phyloP scores from a whole-genome alignment of 2,329 filamentous ascomycete genomes.

The Biscogniauxia mediterranea region DNA sequence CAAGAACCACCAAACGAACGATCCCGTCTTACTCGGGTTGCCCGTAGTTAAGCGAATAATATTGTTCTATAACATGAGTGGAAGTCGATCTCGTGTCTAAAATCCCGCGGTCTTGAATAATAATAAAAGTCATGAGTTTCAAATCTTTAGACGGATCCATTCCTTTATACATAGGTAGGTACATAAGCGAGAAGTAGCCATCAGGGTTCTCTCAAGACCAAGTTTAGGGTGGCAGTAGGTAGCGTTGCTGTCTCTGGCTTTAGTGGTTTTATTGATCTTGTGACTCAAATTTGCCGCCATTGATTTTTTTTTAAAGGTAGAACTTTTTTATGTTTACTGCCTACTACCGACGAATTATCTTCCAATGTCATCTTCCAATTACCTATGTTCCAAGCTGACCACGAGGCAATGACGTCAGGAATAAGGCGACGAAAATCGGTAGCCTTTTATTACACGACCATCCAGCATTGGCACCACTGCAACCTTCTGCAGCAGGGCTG shows the following conservation, averaged over 20 bases:
- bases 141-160: slow-evolving; percentile 3
- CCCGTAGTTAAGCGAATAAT: background rate
- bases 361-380: background rate
- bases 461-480: too few species aligned
- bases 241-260: background rate
- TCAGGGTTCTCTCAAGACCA: slow-evolving; percentile 11
- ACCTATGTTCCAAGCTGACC: background rate
- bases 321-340: too few species aligned
- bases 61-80: background rate
- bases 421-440: background rate
- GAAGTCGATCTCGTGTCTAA: background rate
- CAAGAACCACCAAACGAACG: background rate
- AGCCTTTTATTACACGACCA: too few species aligned
- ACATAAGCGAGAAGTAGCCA: slow-evolving; percentile 9
- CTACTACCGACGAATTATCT: too few species aligned
- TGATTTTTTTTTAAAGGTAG: too few species aligned
- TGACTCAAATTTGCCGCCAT: too few species aligned
- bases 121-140: background rate
- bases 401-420: background rate
- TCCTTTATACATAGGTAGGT: slow-evolving; percentile 2
- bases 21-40: background rate
- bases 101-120: too few species aligned
- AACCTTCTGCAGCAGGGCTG: too few species aligned
- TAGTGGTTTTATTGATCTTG: background rate
- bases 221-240: background rate